Evolutionary conservation across 345 rosid species (phyloP), one percentile per base, ranked within the genome.

Genomic region (Euclidium syriacum): DNA sequence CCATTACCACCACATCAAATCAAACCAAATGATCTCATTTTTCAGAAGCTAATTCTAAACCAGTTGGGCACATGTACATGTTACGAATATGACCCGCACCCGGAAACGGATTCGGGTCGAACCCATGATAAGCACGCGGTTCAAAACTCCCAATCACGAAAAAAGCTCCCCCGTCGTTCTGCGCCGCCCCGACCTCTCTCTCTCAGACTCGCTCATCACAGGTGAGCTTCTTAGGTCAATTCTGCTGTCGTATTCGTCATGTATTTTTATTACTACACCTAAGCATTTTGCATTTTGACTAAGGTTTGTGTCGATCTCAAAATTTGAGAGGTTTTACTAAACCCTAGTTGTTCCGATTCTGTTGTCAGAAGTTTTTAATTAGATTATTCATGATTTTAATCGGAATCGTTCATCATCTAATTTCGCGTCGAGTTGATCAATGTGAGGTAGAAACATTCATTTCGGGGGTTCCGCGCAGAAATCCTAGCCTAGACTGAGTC

Each of bases 151-250:
- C 25, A 55, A 56, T 39, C 10, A 10, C 35, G 6, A 38, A 39
- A 56, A 3, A 26, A 9, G 36, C 10, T 10, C 26, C 62, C 3
- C 36, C 25, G 62, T 56, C 62, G 62, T 56, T 15, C 6, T 24
- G 18, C 14, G 61, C 61, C 34, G 34, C 35, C 24, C 2, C 48
- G 44, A 35, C 17, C 59, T 22, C 12, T 18, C 47, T 23, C 62
- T 36, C 58, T 54, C 35, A n/a, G 43, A 35, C 7, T 54, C 14
- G 30, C 44, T 54, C 59, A 52, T 54, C 47, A 24, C 35, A 38
- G 62, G 48, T 56, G 24, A 38, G 35, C 62, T 56, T 17, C 48
- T n/a, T n/a, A n/a, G n/a, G n/a, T n/a, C n/a, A n/a, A n/a, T n/a
- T n/a, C n/a, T n/a, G n/a, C n/a, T n/a, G n/a, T n/a, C n/a, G n/a